A percentile compares a stretch with the other conserved stretches of the same genome.
phyloP scores from a whole-genome alignment of 2,329 filamentous ascomycete genomes.

The Calonectria honghensis region DNA sequence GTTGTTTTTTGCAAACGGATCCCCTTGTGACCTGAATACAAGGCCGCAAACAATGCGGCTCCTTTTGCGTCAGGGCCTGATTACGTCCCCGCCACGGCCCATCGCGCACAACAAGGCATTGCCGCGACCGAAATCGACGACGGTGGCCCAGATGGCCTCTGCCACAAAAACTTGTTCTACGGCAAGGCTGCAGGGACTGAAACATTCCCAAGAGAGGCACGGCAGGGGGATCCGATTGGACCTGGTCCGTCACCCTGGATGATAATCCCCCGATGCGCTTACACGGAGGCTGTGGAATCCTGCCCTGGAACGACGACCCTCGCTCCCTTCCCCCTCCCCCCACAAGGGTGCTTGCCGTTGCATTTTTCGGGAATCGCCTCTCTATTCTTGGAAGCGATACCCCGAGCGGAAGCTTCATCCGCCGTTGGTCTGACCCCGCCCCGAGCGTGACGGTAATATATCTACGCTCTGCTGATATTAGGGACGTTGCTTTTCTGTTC shows the following conservation, averaged over 20 bases:
- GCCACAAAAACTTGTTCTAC: slow-evolving; percentile 11
- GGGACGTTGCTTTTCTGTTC: not conserved
- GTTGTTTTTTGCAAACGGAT: not conserved
- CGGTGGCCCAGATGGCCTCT: not conserved
- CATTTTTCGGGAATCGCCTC: slow-evolving; percentile 3
- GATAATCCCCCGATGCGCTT: slow-evolving; percentile 22
- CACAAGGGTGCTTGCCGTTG: slow-evolving; percentile 2
- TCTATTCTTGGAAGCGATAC: slow-evolving; percentile 4
- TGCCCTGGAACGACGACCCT: slow-evolving; percentile 6
- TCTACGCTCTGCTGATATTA: slow-evolving; percentile 2
- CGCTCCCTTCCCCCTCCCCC: not conserved
- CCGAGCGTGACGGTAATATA: slow-evolving; percentile 8
- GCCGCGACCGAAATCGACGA: slow-evolving; percentile 1
- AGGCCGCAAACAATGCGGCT: slow-evolving; percentile 7
- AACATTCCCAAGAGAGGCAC: slow-evolving; percentile 24
- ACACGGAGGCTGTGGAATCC: slow-evolving; percentile 8
- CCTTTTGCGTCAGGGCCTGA: not conserved
- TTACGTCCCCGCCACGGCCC: not conserved
- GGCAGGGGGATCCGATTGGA: slow-evolving; percentile 5
- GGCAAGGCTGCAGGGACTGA: slow-evolving; percentile 24
- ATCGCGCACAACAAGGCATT: not conserved
- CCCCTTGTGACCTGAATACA: not conserved
- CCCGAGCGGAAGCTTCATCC: slow-evolving; percentile 13
- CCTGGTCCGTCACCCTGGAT: slow-evolving; percentile 12
- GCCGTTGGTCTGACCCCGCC: not conserved